Conservation (phyloP, 306 rosid genomes). For the Luffa acutangula region DNA sequence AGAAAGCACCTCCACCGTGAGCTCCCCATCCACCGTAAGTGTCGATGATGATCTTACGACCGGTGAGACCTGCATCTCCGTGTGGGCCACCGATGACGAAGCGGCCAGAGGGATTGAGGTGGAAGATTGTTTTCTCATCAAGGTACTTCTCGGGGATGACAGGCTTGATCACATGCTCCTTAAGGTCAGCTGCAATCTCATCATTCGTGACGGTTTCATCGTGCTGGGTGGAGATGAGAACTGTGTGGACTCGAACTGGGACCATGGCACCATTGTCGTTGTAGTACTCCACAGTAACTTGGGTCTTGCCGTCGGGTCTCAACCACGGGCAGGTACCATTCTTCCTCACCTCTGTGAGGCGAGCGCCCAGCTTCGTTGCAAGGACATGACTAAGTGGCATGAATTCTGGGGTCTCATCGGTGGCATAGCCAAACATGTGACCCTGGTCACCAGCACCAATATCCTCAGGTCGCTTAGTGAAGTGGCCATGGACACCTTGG, state of each 20-base stretch:
- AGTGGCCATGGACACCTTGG: constrained; percentile 27
- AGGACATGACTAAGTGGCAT: constrained; percentile 15
- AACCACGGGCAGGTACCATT: constrained; percentile 14
- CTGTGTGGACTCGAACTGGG: constrained; percentile 13
- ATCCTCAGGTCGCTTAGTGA: constrained; percentile 26
- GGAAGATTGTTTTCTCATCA: constrained; percentile 16
- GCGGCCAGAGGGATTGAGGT: constrained; percentile 15
- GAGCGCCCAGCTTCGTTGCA: constrained; percentile 12
- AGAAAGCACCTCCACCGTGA: constrained; percentile 16
- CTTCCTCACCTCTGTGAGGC: constrained; percentile 13
- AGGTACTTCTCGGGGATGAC: constrained; percentile 16
- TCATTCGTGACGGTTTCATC: constrained; percentile 12
- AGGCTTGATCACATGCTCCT: constrained; percentile 14
- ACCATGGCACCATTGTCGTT: constrained; percentile 14
- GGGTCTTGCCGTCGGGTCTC: constrained; percentile 18
- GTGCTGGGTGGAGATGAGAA: constrained; percentile 14
- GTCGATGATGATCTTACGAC: constrained; percentile 12
- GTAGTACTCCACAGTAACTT: constrained; percentile 13
- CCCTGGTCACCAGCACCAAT: constrained; percentile 33
- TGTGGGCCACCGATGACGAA: constrained; percentile 17
- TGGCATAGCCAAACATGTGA: constrained; percentile 34
- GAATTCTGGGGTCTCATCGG: constrained; percentile 19
- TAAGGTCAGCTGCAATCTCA: constrained; percentile 15
- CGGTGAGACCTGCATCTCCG: constrained; percentile 15
- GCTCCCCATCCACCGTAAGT: constrained; percentile 18